Base-by-base conservation (phyloP, 306 rosid genomes). In the Cucumis cinereus region DNA sequence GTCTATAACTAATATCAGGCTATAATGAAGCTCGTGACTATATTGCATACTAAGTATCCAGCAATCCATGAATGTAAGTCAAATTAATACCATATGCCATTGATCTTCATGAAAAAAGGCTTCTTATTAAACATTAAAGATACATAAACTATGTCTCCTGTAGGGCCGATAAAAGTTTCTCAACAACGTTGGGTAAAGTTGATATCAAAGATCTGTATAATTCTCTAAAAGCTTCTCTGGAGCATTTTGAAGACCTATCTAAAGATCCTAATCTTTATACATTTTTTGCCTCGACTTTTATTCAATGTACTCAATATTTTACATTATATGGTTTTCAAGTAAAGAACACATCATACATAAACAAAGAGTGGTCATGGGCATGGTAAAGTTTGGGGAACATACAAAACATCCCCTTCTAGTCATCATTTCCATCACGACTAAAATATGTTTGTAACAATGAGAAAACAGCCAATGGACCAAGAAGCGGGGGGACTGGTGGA, bases 161-260 rank as follows among this genome's bases (percentile, higher is more conserved):
- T 91, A 93, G 96, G 97, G 97, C 86, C 91, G 81, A 83, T 89
- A 77, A 82, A 38, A 43, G 84, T 88, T 64, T 86, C 66, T 24
- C 47, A 74, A 85, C 59, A 71, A 47, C 75, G 40, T 45, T 69
- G 75, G 75, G 52, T 86, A 67, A 77, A 58, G 33, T 83, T 90
- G 92, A 24, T 89, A 41, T 16, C 49, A 58, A 81, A 28, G 61
- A 79, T 89, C 73, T 85, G 92, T 85, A 67, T 22, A 14, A 61
- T 80, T 8, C 45, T 86, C 49, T 59, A 80, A 20, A 85, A 81
- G 54, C 75, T 82, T 24, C 66, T 84, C 61, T 14, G 83, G 54
- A 92, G 92, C 79, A 24, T 88, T 47, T 28, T 86, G 58, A 55
- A 79, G 53, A 76, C 89, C 81, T 88, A 85, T 90, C 73, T 88